phyloP scores from a whole-genome alignment of 2,329 filamentous ascomycete species.

The Paramyrothecium sp. region DNA sequence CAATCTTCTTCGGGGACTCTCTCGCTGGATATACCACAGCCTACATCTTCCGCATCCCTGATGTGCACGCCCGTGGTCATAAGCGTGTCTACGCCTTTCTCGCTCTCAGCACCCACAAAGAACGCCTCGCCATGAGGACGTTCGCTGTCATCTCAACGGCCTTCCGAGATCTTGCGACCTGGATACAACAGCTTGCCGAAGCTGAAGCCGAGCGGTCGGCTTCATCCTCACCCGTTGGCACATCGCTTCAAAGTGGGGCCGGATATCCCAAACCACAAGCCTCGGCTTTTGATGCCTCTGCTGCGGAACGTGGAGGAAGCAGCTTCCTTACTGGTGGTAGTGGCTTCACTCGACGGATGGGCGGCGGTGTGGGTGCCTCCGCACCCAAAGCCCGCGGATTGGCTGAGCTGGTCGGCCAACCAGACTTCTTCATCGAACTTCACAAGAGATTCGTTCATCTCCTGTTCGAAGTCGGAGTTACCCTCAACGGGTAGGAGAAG shows the following conservation, averaged over 20 bases:
- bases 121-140: slow-evolving; percentile 64
- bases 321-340: slow-evolving; percentile 57
- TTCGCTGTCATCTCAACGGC: slow-evolving; percentile 61
- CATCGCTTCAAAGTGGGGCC: slow-evolving; percentile 35
- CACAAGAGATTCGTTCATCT: slow-evolving; percentile 64
- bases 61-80: slow-evolving; percentile 65
- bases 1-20: slow-evolving; percentile 68
- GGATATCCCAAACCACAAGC: slow-evolving; percentile 22
- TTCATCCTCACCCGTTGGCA: slow-evolving; percentile 39
- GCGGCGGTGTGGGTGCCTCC: slow-evolving; percentile 53
- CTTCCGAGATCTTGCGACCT: slow-evolving; percentile 62
- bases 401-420: slow-evolving; percentile 63
- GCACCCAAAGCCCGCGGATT: slow-evolving; percentile 59
- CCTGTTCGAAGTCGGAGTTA: slow-evolving; percentile 57
- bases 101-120: slow-evolving; percentile 63
- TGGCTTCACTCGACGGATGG: slow-evolving; percentile 58
- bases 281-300: slow-evolving; percentile 26
- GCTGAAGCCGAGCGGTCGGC: slow-evolving; percentile 57
- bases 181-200: slow-evolving; percentile 66
- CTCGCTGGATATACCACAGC: slow-evolving; percentile 66
- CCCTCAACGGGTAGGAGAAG: slow-evolving; percentile 43
- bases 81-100: slow-evolving; percentile 69
- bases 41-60: slow-evolving; percentile 68
- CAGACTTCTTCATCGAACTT: slow-evolving; percentile 67
- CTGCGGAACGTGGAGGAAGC: slow-evolving; percentile 42